These are phyloP conservation scores for Cystofilobasidium bisporidii DNA, from an alignment of 768 basidiomycete genomes.

Conservation along the genomic window DNA sequence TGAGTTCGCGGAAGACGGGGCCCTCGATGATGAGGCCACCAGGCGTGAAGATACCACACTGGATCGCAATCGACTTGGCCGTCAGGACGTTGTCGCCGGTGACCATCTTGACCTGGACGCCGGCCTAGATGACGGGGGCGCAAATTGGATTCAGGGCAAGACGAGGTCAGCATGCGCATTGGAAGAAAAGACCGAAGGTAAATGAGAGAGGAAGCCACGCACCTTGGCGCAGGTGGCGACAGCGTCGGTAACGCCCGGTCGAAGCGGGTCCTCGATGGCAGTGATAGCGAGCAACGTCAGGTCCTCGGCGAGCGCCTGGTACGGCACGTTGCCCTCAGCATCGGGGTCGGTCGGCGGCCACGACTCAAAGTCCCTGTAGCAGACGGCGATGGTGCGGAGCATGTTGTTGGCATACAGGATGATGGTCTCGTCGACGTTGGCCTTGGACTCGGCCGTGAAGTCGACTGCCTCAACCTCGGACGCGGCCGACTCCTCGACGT, in stretches of 20 bases:
- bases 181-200: background rate
- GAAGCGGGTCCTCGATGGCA: constrained; percentile 93
- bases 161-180: background rate
- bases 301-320: constrained; percentile 61
- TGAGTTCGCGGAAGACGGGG: constrained; percentile 62
- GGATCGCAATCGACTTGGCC: constrained; percentile 87
- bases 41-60: constrained; percentile 87
- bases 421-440: constrained; percentile 58
- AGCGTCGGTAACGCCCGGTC: constrained; percentile 77
- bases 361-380: constrained; percentile 72
- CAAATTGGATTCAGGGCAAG: background rate
- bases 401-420: constrained; percentile 97
- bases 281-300: constrained; percentile 79
- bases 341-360: constrained; percentile 65
- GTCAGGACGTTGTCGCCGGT: constrained; percentile 96
- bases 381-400: constrained; percentile 84
- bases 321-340: constrained; percentile 41
- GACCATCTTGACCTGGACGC: constrained; percentile 94
- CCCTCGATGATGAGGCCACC: constrained; percentile 99
- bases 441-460: constrained; percentile 59
- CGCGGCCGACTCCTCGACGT: constrained; percentile 44
- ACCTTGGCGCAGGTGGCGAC: constrained; percentile 67
- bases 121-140: constrained; percentile 47
- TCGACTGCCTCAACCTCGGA: constrained; percentile 48
- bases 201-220: background rate